Conservation (phyloP, 495 filamentous ascomycete genomes). For the Penicillium cataractarum region DNA sequence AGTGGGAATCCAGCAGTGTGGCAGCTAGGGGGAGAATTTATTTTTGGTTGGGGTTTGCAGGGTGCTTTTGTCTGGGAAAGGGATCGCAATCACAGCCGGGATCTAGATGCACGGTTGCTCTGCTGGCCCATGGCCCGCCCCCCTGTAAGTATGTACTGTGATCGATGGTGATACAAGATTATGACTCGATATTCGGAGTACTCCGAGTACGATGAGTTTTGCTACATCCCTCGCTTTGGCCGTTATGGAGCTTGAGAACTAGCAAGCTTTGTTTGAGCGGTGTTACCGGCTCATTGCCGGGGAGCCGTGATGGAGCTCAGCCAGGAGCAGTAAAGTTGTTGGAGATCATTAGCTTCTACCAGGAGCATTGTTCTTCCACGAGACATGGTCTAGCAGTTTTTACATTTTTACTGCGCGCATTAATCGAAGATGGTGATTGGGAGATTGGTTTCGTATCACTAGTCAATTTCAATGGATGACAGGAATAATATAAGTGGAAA, state of each 20-base stretch:
- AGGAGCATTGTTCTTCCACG: background rate
- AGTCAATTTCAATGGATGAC: too few species aligned
- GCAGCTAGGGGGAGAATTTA: slow-evolving; percentile 15
- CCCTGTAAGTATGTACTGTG: background rate
- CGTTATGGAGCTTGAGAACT: background rate
- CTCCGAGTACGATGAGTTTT: slow-evolving; percentile 9
- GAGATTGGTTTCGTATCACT: background rate
- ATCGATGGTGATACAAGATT: background rate
- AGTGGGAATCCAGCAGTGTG: slow-evolving; percentile 28
- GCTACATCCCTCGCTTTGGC: background rate
- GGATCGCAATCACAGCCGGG: background rate
- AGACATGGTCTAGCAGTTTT: background rate
- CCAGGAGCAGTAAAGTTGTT: background rate
- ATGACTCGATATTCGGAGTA: slow-evolving; percentile 15
- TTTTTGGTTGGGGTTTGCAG: slow-evolving; percentile 18
- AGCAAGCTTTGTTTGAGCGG: background rate
- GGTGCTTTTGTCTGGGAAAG: slow-evolving; percentile 13
- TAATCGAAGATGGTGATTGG: background rate
- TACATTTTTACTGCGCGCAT: background rate
- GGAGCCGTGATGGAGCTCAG: background rate
- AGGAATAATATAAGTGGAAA: too few species aligned
- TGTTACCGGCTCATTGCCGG: background rate
- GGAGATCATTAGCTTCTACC: background rate
- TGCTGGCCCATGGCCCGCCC: background rate
- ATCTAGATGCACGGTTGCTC: slow-evolving; percentile 13